phyloP scores from a whole-genome alignment of 305 asterid genomes.

The Fraxinus nigra region DNA sequence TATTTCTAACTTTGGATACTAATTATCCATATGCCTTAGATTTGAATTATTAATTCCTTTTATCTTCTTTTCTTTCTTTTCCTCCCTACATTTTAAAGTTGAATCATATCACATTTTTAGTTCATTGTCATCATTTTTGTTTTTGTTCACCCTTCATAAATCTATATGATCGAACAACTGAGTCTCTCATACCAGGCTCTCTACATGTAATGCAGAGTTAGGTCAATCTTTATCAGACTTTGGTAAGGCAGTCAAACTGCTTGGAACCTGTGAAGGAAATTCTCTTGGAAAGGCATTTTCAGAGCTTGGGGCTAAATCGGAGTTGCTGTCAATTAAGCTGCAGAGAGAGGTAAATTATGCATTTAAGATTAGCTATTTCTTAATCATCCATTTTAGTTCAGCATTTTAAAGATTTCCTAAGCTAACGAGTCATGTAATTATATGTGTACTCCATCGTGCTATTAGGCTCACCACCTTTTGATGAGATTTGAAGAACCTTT shows the following conservation, averaged over 20 bases:
- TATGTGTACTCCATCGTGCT: constrained; percentile 14
- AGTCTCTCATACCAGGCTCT: constrained; percentile 17
- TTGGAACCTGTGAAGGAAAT: constrained; percentile 78
- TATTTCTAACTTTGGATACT: constrained; percentile 26
- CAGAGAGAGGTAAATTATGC: constrained; percentile 64
- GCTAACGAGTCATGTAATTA: background rate
- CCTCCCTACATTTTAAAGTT: constrained; percentile 10
- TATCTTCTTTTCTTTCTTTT: background rate
- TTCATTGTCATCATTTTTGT: constrained; percentile 12
- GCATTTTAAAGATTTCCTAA: constrained; percentile 3
- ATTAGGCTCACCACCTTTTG: constrained; percentile 84
- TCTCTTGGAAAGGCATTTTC: constrained; percentile 89
- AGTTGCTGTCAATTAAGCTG: constrained; percentile 64
- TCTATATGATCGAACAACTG: background rate
- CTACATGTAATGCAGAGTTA: constrained; percentile 52
- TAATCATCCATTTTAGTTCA: background rate
- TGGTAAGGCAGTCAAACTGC: constrained; percentile 91
- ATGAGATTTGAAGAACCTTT: constrained; percentile 96
- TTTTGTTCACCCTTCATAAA: background rate
- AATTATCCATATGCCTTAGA: background rate
- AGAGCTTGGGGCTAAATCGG: constrained; percentile 84
- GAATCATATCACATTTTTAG: background rate
- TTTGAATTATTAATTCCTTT: constrained; percentile 19
- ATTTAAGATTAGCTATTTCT: background rate
- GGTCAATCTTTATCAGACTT: constrained; percentile 91